Evolutionary conservation across 2,329 filamentous ascomycete species (phyloP).

Genomic region (Diplodia seriata): DNA sequence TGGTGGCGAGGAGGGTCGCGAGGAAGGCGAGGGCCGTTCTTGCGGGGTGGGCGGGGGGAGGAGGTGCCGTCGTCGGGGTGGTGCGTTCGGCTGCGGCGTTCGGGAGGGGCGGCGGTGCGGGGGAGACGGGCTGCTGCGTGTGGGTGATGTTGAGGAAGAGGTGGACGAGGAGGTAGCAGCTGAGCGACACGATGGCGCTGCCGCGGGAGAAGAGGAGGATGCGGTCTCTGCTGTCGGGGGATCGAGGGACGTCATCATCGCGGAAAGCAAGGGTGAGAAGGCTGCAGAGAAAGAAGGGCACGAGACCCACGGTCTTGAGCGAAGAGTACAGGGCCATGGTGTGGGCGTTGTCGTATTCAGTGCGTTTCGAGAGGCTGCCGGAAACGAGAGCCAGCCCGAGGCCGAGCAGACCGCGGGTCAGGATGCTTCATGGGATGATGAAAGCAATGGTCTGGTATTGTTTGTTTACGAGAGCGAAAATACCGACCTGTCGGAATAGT

Average conservation of each 20-base stretch:
- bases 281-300: conserved; percentile 7
- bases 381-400: not conserved
- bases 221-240: not conserved
- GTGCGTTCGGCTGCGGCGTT: too few relatives aligned
- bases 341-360: not conserved
- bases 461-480: not conserved
- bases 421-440: conserved; percentile 12
- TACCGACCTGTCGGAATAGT: not conserved
- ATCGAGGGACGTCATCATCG: not conserved
- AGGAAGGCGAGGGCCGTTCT: not conserved
- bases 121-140: not conserved
- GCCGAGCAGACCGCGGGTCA: not conserved
- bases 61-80: too few relatives aligned
- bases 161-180: not conserved
- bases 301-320: not conserved
- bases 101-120: too few relatives aligned
- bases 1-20: not conserved
- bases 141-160: conserved; percentile 15
- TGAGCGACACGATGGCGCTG: conserved; percentile 9
- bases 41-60: not conserved
- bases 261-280: not conserved
- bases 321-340: not conserved
- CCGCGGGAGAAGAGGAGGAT: conserved; percentile 10
- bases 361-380: not conserved
- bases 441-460: not conserved